Evolutionary conservation across 148 eudicot genomes (phyloP), one percentile per base, ranked within the genome.

Genomic region (Beta vulgaris): DNA sequence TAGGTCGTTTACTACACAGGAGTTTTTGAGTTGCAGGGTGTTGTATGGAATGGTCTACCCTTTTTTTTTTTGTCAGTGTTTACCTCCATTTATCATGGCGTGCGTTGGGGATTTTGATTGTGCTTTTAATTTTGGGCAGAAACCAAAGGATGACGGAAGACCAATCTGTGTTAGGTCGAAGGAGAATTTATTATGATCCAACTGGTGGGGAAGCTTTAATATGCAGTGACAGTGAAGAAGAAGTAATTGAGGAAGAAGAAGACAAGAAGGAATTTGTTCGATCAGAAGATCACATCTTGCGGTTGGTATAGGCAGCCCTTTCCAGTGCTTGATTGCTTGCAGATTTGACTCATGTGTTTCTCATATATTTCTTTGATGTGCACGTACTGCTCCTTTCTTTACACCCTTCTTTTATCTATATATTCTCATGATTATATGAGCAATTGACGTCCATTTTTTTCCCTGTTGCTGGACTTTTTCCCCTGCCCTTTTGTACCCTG

Each of bases 101-200:
- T 19, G 19, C 32, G 42, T 42, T 39, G 4, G 3, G 36, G 2
- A 12, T 32, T 46, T 61, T 60, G 51, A 71, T 64, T 32, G 28
- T 54, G 40, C 44, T 74, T 63, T 60, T 43, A 31, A 12, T 72
- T 78, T 64, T n/a, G n/a, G 79, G 82, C 91, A 95, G 99, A 85
- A 95, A 95, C 74, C 99, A 89, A 76, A 93, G 99, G 84, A 95
- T 95, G 99, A 79, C 96, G 3, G 99, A 92, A 76, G 99, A 95
- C 73, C 99, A 95, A 71, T 95, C 99, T 55, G 99, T 95, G 43
- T 89, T 95, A 14, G 99, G 99, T 71, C 85, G 99, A 72, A 88
- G 98, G 85, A 88, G 99, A 82, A 95, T 95, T 57, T 95, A 95
- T 78, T 95, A 95, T 80, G 99, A 95, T 78, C 97, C 83, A 82